phyloP scores from a whole-genome alignment of 2,329 filamentous ascomycete genomes.

The Polychaeton citri region DNA sequence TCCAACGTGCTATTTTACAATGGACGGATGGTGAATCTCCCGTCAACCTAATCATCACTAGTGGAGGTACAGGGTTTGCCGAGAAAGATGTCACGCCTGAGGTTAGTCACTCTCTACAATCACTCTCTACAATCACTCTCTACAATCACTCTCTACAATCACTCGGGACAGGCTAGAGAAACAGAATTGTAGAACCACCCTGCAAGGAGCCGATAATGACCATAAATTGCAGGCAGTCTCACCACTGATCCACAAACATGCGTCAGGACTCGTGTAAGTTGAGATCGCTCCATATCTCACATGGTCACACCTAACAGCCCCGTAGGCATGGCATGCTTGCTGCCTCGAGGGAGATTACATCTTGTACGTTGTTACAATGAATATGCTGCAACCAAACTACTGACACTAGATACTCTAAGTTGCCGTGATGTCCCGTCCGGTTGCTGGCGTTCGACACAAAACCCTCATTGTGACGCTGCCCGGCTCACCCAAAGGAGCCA shows the following conservation, averaged over 20 bases:
- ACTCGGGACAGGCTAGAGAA: no score
- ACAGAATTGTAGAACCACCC: no score
- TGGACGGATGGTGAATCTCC: constrained; percentile 55
- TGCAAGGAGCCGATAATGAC: constrained; percentile 1
- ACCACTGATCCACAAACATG: constrained; percentile 68
- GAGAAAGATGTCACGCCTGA: constrained; percentile 77
- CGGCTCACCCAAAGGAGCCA: constrained; percentile 88
- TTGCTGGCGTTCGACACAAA: constrained; percentile 72
- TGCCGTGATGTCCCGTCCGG: constrained; percentile 90
- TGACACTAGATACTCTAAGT: constrained; percentile 47
- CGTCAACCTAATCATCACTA: constrained; percentile 70
- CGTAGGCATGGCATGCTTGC: constrained; percentile 78
- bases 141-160: no score
- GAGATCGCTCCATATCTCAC: no score
- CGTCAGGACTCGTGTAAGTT: constrained; percentile 66
- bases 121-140: no score
- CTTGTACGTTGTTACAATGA: constrained; percentile 51
- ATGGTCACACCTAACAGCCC: no score
- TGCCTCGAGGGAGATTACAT: constrained; percentile 70
- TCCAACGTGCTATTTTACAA: constrained; percentile 56
- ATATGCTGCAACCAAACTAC: no score
- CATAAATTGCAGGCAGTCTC: constrained; percentile 50
- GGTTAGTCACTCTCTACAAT: no score
- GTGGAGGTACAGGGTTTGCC: constrained; percentile 88
- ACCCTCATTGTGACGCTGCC: constrained; percentile 80